Conservation (phyloP, 1,284 basidiomycete species). For the Ganoderma lingzhi region DNA sequence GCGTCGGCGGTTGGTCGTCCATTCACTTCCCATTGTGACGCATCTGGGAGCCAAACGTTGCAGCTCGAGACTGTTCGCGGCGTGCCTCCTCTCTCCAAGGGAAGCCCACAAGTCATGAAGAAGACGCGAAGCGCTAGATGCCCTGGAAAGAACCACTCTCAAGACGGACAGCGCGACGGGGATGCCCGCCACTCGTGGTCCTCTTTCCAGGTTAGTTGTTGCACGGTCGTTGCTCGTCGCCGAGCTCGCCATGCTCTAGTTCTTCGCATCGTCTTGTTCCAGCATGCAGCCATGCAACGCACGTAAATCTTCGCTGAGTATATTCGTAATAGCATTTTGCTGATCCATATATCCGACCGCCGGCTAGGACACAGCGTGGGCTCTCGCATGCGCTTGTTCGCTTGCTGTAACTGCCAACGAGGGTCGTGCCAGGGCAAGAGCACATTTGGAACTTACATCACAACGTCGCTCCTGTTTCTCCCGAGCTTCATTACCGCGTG, state of each 20-base stretch:
- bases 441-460: conserved; percentile 4
- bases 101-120: conserved; percentile 3
- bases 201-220: background rate
- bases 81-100: conserved; percentile 12
- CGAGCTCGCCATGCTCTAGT: conserved; percentile 4
- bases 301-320: background rate
- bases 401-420: conserved; percentile 6
- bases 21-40: conserved; percentile 22
- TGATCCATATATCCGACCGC: background rate
- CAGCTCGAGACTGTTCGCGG: conserved; percentile 24
- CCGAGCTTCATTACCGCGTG: conserved; percentile 3
- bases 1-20: conserved; percentile 16
- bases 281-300: conserved; percentile 1
- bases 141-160: background rate
- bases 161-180: background rate
- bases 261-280: background rate
- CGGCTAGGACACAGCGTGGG: background rate
- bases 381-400: background rate
- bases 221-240: background rate
- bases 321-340: background rate
- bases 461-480: conserved; percentile 3
- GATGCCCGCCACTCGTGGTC: background rate
- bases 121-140: conserved; percentile 11
- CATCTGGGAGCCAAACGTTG: background rate
- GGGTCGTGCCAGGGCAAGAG: background rate